Percentiles rank a stretch among this genome's conserved stretches.
Conservation (phyloP, 2,329 filamentous ascomycete genomes). For the Monosporascus sp. region DNA sequence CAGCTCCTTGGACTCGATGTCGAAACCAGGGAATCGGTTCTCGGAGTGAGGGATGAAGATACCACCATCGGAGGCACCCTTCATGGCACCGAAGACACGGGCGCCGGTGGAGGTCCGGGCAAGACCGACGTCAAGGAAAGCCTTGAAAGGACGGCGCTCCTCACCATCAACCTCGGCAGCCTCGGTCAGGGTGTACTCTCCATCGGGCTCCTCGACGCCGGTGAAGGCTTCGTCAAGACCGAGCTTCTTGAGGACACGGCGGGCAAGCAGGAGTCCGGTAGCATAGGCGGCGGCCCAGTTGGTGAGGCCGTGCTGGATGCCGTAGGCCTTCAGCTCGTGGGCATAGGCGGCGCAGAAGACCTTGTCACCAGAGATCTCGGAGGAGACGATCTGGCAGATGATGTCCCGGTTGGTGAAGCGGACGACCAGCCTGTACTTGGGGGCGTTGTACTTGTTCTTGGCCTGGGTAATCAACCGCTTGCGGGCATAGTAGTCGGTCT, state of each 20-base stretch:
- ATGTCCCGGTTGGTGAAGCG: slow-evolving; percentile 99
- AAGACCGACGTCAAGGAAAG: slow-evolving; percentile 96
- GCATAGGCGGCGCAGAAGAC: slow-evolving; percentile 88
- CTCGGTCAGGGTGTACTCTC: slow-evolving; percentile 95
- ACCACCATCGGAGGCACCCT: slow-evolving; percentile 98
- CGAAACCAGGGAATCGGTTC: slow-evolving; percentile 99
- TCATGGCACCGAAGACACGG: slow-evolving; percentile 98
- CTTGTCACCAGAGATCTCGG: slow-evolving; percentile 97
- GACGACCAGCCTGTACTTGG: slow-evolving; percentile 99
- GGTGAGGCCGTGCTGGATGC: slow-evolving; percentile 96
- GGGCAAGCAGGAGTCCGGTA: slow-evolving; percentile 93
- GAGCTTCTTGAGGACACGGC: slow-evolving; percentile 95
- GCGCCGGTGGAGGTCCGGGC: slow-evolving; percentile 96
- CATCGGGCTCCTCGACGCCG: slow-evolving; percentile 94
- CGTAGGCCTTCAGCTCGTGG: slow-evolving; percentile 97
- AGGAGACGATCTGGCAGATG: slow-evolving; percentile 93
- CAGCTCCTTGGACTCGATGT: slow-evolving; percentile 96
- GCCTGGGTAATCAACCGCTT: slow-evolving; percentile 99
- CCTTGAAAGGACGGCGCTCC: slow-evolving; percentile 98
- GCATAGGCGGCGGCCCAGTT: slow-evolving; percentile 99
- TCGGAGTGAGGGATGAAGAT: slow-evolving; percentile 97
- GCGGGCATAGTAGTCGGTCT: slow-evolving; percentile 99
- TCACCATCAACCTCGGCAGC: slow-evolving; percentile 85
- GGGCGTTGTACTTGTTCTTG: slow-evolving; percentile 99
- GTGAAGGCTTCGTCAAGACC: slow-evolving; percentile 87